Percentiles rank a stretch among this genome's conserved stretches.
These are phyloP conservation scores for Diaporthe vexans DNA, from an alignment of 2,329 filamentous ascomycete genomes.

Conservation along the genomic window DNA sequence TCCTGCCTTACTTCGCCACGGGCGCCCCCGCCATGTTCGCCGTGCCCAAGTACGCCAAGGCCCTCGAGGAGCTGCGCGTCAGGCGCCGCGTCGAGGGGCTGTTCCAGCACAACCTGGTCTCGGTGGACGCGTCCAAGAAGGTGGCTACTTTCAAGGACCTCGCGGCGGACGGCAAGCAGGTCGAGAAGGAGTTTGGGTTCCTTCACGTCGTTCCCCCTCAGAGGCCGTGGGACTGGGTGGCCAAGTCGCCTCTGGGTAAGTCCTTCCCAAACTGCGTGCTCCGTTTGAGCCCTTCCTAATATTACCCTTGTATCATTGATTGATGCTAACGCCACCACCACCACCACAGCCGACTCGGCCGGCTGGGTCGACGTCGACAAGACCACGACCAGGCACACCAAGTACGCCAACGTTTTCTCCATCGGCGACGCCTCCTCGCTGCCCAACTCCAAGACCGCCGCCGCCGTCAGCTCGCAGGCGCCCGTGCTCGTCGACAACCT, in stretches of 20 bases:
- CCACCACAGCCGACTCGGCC: conserved; percentile 39
- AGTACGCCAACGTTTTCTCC: conserved; percentile 57
- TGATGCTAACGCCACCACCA: neutral
- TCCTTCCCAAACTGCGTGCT: neutral
- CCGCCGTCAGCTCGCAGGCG: conserved; percentile 59
- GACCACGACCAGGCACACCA: conserved; percentile 45
- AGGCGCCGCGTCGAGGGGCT: conserved; percentile 54
- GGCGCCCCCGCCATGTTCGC: conserved; percentile 55
- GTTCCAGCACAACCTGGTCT: conserved; percentile 56
- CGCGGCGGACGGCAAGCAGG: conserved; percentile 48
- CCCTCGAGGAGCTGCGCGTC: conserved; percentile 51
- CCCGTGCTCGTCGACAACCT: conserved; percentile 60
- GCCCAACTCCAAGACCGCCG: conserved; percentile 60
- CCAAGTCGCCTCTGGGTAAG: conserved; percentile 49
- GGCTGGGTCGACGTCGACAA: conserved; percentile 46
- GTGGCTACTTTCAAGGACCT: conserved; percentile 52
- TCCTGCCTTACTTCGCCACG: conserved; percentile 53
- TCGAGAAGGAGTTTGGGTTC: conserved; percentile 53
- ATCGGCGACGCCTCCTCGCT: conserved; percentile 56
- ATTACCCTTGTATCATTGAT: conserved; percentile 55
- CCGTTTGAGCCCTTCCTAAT: neutral
- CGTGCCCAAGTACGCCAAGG: conserved; percentile 55
- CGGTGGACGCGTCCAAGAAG: conserved; percentile 51
- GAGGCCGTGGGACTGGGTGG: conserved; percentile 45
- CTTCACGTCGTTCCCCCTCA: conserved; percentile 53